Conservation (phyloP, 306 rosid species). For the Trifolium repens region DNA sequence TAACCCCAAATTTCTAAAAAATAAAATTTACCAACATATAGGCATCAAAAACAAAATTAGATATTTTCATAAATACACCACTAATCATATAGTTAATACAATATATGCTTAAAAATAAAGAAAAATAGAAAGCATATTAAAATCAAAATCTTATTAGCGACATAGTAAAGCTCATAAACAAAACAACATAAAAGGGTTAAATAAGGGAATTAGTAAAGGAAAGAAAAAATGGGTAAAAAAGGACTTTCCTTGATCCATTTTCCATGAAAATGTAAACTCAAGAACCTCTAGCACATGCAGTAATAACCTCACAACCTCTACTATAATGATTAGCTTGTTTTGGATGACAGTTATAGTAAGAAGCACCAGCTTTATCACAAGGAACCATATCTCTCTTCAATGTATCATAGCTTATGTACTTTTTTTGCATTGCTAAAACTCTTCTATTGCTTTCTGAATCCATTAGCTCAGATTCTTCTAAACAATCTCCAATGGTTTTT, state of each 20-base stretch:
- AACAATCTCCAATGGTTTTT: constrained; percentile 64
- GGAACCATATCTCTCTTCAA: constrained; percentile 87
- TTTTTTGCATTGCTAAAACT: constrained; percentile 73
- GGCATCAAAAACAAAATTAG: neutral
- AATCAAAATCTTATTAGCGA: constrained; percentile 41
- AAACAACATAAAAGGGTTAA: constrained; percentile 29
- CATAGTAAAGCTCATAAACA: constrained; percentile 27
- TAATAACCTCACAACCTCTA: constrained; percentile 88
- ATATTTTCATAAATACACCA: constrained; percentile 38
- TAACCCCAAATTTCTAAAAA: too few relatives aligned
- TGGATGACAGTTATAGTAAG: constrained; percentile 84
- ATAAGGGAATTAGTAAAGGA: neutral
- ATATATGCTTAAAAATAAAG: neutral
- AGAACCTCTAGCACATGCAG: constrained; percentile 83
- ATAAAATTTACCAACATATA: too few relatives aligned
- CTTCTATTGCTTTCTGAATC: constrained; percentile 79
- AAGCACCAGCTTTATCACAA: constrained; percentile 78
- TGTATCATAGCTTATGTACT: constrained; percentile 85
- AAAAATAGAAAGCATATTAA: constrained; percentile 37
- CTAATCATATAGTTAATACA: constrained; percentile 23
- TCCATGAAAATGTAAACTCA: constrained; percentile 28
- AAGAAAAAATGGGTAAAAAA: neutral
- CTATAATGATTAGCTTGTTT: constrained; percentile 69
- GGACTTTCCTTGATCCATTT: constrained; percentile 25
- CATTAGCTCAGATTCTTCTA: constrained; percentile 60